These are phyloP conservation scores for Fusarium sp. DNA, from an alignment of 2,329 filamentous ascomycete species.

Conservation along the genomic window DNA sequence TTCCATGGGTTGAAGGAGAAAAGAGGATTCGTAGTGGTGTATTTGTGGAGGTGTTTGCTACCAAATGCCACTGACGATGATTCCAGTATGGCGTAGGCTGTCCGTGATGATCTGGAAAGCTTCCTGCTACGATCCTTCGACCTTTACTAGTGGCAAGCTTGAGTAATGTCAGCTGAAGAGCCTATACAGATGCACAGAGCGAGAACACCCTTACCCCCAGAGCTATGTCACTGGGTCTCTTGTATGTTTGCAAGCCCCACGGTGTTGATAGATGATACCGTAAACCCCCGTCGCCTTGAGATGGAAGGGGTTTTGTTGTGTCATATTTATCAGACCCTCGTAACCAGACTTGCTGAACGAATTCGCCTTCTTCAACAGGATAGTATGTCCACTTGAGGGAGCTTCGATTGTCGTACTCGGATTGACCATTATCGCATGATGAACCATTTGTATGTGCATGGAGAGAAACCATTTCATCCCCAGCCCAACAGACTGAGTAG, in stretches of 20 bases:
- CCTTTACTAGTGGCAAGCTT: slow-evolving; percentile 4
- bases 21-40: neutral
- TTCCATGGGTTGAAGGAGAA: neutral
- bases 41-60: neutral
- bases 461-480: neutral
- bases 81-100: neutral
- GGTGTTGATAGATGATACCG: neutral
- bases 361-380: slow-evolving; percentile 1
- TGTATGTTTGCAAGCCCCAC: slow-evolving; percentile 5
- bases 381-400: slow-evolving; percentile 10
- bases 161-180: neutral
- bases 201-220: neutral
- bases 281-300: neutral
- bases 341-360: slow-evolving; percentile 18
- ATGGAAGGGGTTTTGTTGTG: neutral
- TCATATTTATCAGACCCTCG: neutral
- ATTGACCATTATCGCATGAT: neutral
- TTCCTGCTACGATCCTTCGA: neutral
- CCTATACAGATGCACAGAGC: accelerated
- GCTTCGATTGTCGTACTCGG: neutral
- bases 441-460: neutral
- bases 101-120: neutral
- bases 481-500: slow-evolving; percentile 23
- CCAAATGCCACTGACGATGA: neutral
- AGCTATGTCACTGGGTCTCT: slow-evolving; percentile 13